Base-by-base conservation (phyloP, 768 basidiomycete species). In the Porpolomopsis calyptriformis region DNA sequence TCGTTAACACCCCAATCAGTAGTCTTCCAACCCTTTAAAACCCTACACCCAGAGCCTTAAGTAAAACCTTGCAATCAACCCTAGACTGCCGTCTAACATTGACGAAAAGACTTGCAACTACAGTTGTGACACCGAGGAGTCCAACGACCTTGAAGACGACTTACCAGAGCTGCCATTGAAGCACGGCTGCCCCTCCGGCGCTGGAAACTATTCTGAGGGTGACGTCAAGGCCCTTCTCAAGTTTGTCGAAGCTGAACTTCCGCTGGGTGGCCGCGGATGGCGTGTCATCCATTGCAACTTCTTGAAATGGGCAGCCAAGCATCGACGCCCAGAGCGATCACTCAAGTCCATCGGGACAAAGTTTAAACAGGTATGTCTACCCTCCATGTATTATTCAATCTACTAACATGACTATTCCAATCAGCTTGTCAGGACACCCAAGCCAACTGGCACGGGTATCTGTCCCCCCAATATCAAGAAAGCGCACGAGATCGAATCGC, bases 401-500 rank as follows among this genome's bases (percentile, higher is more conserved):
- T 19, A 39, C 19, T n/a, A 18, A 4, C 26, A 22, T 11, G 11
- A n/a, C 14, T 2, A 4, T 11, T 39, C 4, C 38, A 2, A 22
- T 40, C 55, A 55, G 43, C 37, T 60, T 9, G 36, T 58, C 10
- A 58, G 52, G 33, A 53, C 51, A 4, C 55, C 50, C 9, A 60
- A 63, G 51, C 61, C 62, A n/a, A 65, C 57, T 4, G 60, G 64
- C 9, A 48, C 48, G 52, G 58, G 52, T 1, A 23, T 48, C 0
- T 55, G 55, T 41, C 59, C 58, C 12, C 53, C 49, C 19, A 52
- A 59, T 11, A 34, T 60, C 11, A 45, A 49, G 18, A 46, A 39
- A 12, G 60, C 55, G 0, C 57, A 55, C 38, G 10, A 48, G 2
- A 53, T 61, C 43, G 52, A 61, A 1, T 26, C 44, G 0, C 36